These are phyloP conservation scores for Pascua sp. DNA, from an alignment of 1,284 basidiomycete genomes.

Conservation along the genomic window DNA sequence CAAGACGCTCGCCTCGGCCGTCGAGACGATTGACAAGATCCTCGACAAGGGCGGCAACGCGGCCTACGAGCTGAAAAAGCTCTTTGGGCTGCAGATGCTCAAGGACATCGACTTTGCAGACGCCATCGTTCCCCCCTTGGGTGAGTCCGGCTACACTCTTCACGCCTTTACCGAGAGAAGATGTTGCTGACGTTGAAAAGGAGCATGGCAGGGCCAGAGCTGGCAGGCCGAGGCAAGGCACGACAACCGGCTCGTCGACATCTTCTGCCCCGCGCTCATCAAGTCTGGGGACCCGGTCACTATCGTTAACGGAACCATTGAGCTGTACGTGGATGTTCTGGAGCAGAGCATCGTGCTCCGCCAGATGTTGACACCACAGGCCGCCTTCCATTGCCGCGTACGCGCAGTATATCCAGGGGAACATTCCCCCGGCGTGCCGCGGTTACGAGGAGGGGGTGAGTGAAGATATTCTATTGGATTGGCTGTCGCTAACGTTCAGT, in stretches of 20 bases:
- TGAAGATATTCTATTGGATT: background rate
- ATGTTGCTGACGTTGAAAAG: background rate
- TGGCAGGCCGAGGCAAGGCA: too few relatives aligned
- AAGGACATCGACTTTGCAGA: constrained; percentile 69
- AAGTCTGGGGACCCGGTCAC: too few relatives aligned
- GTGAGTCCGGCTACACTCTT: constrained; percentile 7
- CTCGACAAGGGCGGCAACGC: constrained; percentile 57
- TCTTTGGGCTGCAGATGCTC: constrained; percentile 68
- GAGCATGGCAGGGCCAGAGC: too few relatives aligned
- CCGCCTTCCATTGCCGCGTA: constrained; percentile 64
- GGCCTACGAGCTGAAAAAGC: constrained; percentile 57
- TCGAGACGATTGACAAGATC: constrained; percentile 59
- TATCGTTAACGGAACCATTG: too few relatives aligned
- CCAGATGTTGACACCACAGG: constrained; percentile 12
- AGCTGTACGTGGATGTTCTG: too few relatives aligned
- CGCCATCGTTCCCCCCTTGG: constrained; percentile 51
- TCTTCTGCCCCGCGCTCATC: too few relatives aligned
- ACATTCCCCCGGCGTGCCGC: constrained; percentile 61
- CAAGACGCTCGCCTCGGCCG: constrained; percentile 61
- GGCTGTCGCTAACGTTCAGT: constrained; percentile 52
- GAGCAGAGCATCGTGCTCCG: too few relatives aligned
- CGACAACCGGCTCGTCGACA: too few relatives aligned
- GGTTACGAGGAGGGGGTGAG: constrained; percentile 60
- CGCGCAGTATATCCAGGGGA: constrained; percentile 65
- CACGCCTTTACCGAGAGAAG: background rate